These are phyloP conservation scores for Candida sp. DNA, from an alignment of 1,139 yeast genomes.

Conservation along the genomic window DNA sequence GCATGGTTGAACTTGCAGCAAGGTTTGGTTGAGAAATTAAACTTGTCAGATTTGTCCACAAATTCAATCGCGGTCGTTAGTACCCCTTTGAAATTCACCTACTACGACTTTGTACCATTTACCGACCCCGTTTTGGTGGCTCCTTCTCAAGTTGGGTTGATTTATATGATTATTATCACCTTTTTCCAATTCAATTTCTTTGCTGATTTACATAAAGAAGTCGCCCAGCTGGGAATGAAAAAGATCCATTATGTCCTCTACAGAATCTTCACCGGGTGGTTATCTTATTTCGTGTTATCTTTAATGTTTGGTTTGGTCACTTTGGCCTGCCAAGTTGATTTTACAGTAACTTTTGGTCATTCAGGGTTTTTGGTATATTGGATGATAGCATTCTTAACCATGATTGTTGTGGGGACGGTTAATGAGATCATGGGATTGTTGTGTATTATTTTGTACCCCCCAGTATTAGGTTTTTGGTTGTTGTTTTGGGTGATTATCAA, in stretches of 20 bases:
- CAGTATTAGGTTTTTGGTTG: constrained; percentile 42
- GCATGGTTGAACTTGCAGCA: constrained; percentile 5
- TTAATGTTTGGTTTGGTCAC: constrained; percentile 37
- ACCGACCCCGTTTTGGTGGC: constrained; percentile 51
- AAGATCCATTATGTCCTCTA: constrained; percentile 26
- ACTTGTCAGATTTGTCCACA: constrained; percentile 7
- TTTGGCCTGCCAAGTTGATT: constrained; percentile 42
- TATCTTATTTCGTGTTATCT: constrained; percentile 33
- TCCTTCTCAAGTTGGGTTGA: constrained; percentile 72
- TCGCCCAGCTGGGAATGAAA: constrained; percentile 33
- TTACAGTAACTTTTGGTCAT: constrained; percentile 34
- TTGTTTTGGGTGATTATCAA: constrained; percentile 38
- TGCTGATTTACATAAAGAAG: constrained; percentile 46
- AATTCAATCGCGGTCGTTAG: constrained; percentile 19
- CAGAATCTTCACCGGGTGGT: constrained; percentile 24
- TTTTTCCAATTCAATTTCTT: constrained; percentile 56
- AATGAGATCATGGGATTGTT: constrained; percentile 39
- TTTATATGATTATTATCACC: constrained; percentile 69
- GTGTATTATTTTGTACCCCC: constrained; percentile 28
- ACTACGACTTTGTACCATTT: constrained; percentile 49
- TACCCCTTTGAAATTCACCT: constrained; percentile 33
- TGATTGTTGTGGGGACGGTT: constrained; percentile 41
- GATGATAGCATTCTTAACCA: constrained; percentile 39
- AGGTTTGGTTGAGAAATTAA: not conserved
- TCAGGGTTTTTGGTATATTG: constrained; percentile 44